Evolutionary conservation across 129 eudicot genomes (phyloP), one percentile per base, ranked within the genome.

Genomic region (Glebionis coronaria): DNA sequence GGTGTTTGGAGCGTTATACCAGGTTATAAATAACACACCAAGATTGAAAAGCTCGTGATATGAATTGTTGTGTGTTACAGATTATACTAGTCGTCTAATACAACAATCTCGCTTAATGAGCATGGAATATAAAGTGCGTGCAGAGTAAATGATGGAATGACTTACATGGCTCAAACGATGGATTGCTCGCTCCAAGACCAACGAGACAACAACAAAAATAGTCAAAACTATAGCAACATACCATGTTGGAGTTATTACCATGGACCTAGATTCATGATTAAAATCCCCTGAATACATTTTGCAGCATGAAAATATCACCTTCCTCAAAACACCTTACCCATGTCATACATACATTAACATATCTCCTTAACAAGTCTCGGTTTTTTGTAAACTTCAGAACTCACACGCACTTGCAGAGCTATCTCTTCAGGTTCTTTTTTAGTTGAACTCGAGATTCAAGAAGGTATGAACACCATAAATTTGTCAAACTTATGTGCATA

Each of bases 161-260:
- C 97, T 94, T 82, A 94, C 99, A 80, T 74, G 80, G 67, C 90
- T 69, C 53, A 94, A 73, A 53, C 87, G 95, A 72, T 84, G 88
- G 83, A 94, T 87, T 27, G 91, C 87, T 50, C 95, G 82, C 78
- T 94, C 99, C 68, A 94, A 86, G 56, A 94, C 88, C 94, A 94
- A 82, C 3, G 99, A 94, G 79, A 94, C 97, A 8, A 79, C 87
- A 59, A 94, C 95, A 71, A 90, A 87, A 75, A 94, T 58, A 12
- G 97, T 94, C 84, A 94, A 87, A 0, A 87, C 97, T 7, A 93
- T 74, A 70, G 97, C 97, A 62, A 94, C 99, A 56, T 97, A 94
- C 97, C 99, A 94, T 70, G 99, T 90, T 70, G 99, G 94, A 67
- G 99, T 94, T 60, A 90, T 81, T 69, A 87, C 97, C 82, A 94